These are phyloP conservation scores for Edaphochlamys debaryana DNA, from an alignment of 139 green algal genomes.

Conservation along the genomic window DNA sequence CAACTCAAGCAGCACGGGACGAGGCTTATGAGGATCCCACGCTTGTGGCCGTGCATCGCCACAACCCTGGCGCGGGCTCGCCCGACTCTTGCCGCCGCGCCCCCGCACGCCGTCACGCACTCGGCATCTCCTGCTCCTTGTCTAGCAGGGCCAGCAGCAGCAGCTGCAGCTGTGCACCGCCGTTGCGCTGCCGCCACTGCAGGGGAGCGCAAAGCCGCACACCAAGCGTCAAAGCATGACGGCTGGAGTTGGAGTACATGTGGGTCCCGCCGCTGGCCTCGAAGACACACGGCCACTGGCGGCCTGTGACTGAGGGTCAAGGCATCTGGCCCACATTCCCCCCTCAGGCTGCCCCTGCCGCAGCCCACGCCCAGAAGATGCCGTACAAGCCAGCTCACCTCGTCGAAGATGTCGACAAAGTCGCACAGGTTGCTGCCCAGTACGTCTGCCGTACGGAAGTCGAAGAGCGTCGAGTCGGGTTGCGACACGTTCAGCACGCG, in stretches of 20 bases:
- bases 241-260: not conserved
- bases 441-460: not conserved
- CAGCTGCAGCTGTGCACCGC: slow-evolving; percentile 6
- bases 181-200: slow-evolving; percentile 8
- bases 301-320: no score
- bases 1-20: no score
- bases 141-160: slow-evolving; percentile 39
- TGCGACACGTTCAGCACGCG: not conserved
- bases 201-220: no score
- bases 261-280: no score
- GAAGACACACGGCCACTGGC: no score
- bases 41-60: no score
- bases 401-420: slow-evolving; percentile 35
- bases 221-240: not conserved
- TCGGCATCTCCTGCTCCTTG: slow-evolving; percentile 35
- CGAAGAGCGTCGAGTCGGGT: not conserved
- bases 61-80: no score
- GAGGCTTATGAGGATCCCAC: no score
- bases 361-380: no score
- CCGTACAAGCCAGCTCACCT: not conserved
- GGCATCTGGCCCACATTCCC: no score
- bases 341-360: no score
- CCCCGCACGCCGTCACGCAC: not conserved
- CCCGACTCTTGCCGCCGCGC: no score
- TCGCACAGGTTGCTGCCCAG: slow-evolving; percentile 23